A percentile compares a stretch with the other conserved stretches of the same genome.
Evolutionary conservation across 371 early-diverging fungal genomes (phyloP).

Genomic region (Mucor plumbeus): DNA sequence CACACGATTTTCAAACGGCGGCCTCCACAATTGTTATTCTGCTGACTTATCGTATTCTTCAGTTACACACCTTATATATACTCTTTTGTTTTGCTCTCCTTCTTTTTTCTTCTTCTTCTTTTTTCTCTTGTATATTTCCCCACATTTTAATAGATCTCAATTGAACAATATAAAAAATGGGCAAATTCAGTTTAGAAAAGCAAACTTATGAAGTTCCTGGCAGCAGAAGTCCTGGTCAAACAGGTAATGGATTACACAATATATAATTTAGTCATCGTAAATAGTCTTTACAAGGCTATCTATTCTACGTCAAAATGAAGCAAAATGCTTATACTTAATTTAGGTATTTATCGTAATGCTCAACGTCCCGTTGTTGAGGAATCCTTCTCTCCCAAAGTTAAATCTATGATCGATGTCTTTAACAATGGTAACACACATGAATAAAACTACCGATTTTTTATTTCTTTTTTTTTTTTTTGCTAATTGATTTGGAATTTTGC

Average conservation of each 20-base stretch:
- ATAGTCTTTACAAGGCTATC: not conserved
- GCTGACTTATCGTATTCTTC: constrained; percentile 31
- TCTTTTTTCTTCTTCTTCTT: constrained; percentile 11
- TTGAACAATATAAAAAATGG: constrained; percentile 18
- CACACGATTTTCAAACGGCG: constrained; percentile 21
- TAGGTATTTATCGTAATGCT: constrained; percentile 51
- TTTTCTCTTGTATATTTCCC: constrained; percentile 8
- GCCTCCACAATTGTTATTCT: constrained; percentile 16
- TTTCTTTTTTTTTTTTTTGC: not conserved
- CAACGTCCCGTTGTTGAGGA: constrained; percentile 26
- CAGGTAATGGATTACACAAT: constrained; percentile 36
- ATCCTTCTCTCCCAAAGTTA: constrained; percentile 45
- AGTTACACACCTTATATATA: constrained; percentile 23
- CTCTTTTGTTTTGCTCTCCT: constrained; percentile 1
- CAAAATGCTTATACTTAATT: constrained; percentile 2
- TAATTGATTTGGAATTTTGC: not conserved
- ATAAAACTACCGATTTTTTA: not conserved
- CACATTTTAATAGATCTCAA: constrained; percentile 9
- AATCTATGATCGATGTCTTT: constrained; percentile 48
- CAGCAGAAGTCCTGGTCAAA: constrained; percentile 47
- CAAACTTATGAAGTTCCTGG: constrained; percentile 53
- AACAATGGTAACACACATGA: constrained; percentile 35
- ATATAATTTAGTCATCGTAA: not conserved
- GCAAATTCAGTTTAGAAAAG: constrained; percentile 40
- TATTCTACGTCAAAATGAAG: constrained; percentile 12